Percentiles rank a stretch among this genome's conserved stretches.
Conservation (phyloP, 1,284 basidiomycete species). For the Rhodotorula sp. region DNA sequence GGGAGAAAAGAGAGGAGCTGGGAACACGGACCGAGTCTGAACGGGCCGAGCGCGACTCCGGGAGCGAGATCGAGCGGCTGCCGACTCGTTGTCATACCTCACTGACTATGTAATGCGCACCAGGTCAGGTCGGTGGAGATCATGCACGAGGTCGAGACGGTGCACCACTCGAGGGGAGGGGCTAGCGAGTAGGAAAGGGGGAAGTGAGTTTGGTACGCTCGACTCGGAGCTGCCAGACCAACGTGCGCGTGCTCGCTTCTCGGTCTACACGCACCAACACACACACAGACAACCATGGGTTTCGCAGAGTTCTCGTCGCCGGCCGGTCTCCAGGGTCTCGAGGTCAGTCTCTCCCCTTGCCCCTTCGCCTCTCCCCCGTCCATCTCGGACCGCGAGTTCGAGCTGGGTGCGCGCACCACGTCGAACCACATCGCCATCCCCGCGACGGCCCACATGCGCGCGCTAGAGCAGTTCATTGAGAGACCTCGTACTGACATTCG, state of each 20-base stretch:
- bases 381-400: too few species aligned
- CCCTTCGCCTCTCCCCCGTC: not conserved
- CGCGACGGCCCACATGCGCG: too few species aligned
- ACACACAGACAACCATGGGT: slow-evolving; percentile 21
- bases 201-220: not conserved
- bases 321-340: slow-evolving; percentile 69
- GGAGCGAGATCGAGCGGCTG: slow-evolving; percentile 15
- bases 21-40: slow-evolving; percentile 25
- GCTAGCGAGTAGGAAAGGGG: too few species aligned
- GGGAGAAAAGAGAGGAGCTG: not conserved
- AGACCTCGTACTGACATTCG: too few species aligned
- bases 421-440: not conserved
- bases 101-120: too few species aligned
- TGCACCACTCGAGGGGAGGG: not conserved
- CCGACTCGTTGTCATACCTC: not conserved
- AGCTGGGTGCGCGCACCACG: not conserved
- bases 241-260: too few species aligned
- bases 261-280: not conserved
- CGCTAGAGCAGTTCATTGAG: too few species aligned
- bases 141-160: too few species aligned
- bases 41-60: slow-evolving; percentile 25
- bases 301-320: slow-evolving; percentile 39
- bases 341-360: not conserved
- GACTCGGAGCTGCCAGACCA: too few species aligned
- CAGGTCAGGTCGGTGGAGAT: too few species aligned